Conservation (phyloP, 768 basidiomycete genomes). For the Mycena galopus region DNA sequence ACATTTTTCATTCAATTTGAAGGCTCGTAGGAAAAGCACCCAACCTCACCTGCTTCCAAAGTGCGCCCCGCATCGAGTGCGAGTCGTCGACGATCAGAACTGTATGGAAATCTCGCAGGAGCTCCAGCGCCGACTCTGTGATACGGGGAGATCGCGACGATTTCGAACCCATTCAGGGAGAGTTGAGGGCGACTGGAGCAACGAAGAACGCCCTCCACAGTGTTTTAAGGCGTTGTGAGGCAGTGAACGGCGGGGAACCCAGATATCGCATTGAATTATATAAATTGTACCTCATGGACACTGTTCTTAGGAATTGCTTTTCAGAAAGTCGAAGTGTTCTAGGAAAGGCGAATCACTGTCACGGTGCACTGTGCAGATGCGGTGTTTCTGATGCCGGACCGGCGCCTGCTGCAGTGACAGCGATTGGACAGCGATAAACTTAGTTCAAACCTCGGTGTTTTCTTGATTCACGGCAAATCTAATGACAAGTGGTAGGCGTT, state of each 20-base stretch:
- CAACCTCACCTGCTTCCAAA: conserved; percentile 60
- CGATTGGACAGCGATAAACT: neutral
- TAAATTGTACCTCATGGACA: conserved; percentile 20
- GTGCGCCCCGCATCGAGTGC: conserved; percentile 59
- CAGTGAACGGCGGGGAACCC: conserved; percentile 18
- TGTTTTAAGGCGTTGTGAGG: conserved; percentile 7
- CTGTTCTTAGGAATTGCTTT: neutral
- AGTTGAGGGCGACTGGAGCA: neutral
- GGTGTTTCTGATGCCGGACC: conserved; percentile 1
- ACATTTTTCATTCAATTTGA: neutral
- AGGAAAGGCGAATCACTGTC: too few relatives aligned
- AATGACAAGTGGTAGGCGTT: too few relatives aligned
- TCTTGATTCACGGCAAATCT: too few relatives aligned
- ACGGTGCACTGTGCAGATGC: conserved; percentile 1
- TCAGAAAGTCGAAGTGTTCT: neutral
- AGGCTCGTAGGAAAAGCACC: neutral
- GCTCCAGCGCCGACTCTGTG: conserved; percentile 28
- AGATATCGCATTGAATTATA: conserved; percentile 20
- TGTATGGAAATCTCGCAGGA: conserved; percentile 56
- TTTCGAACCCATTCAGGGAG: conserved; percentile 24
- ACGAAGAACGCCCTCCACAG: neutral
- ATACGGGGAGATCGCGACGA: conserved; percentile 18
- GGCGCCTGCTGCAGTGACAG: neutral
- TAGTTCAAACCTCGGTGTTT: too few relatives aligned
- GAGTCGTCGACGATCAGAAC: conserved; percentile 70